phyloP scores from a whole-genome alignment of 768 basidiomycete species.

The Hirschioporus abietinus region DNA sequence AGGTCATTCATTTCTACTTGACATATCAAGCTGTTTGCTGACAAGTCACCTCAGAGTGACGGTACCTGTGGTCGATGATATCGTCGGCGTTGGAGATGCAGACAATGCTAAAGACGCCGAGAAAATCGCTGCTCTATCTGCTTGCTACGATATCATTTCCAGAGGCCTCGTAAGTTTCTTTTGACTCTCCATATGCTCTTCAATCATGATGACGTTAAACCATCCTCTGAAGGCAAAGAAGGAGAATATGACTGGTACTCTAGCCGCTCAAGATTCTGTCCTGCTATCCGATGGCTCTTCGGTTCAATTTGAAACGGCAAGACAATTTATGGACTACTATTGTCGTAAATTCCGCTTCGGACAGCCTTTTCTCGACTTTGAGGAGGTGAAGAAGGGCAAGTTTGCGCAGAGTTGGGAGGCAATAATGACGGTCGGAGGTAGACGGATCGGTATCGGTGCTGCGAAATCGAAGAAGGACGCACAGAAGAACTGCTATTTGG shows the following conservation, averaged over 20 bases:
- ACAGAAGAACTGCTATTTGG: conserved; percentile 70
- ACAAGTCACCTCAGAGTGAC: conserved; percentile 16
- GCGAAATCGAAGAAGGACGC: conserved; percentile 68
- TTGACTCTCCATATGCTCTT: conserved; percentile 1
- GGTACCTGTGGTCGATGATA: conserved; percentile 22
- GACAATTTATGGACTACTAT: conserved; percentile 94
- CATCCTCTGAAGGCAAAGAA: not conserved
- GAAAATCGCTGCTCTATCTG: conserved; percentile 70
- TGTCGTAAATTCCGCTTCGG: conserved; percentile 73
- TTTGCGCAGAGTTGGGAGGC: conserved; percentile 55
- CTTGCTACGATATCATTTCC: conserved; percentile 62
- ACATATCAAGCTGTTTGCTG: conserved; percentile 22
- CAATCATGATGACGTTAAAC: not conserved
- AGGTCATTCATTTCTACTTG: conserved; percentile 38
- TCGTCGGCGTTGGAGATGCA: conserved; percentile 62
- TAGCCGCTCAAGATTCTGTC: conserved; percentile 20
- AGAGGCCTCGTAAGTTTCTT: conserved; percentile 53
- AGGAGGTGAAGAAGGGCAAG: conserved; percentile 26
- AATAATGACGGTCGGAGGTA: conserved; percentile 67
- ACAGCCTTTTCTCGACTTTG: conserved; percentile 63
- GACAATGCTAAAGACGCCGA: conserved; percentile 58
- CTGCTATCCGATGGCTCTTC: conserved; percentile 56
- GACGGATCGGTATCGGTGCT: conserved; percentile 77
- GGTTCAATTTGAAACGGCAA: conserved; percentile 67
- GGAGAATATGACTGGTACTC: conserved; percentile 1